Evolutionary conservation across 2,329 filamentous ascomycete genomes (phyloP), one percentile per base, ranked within the genome.

Genomic region (Beauveria australis): DNA sequence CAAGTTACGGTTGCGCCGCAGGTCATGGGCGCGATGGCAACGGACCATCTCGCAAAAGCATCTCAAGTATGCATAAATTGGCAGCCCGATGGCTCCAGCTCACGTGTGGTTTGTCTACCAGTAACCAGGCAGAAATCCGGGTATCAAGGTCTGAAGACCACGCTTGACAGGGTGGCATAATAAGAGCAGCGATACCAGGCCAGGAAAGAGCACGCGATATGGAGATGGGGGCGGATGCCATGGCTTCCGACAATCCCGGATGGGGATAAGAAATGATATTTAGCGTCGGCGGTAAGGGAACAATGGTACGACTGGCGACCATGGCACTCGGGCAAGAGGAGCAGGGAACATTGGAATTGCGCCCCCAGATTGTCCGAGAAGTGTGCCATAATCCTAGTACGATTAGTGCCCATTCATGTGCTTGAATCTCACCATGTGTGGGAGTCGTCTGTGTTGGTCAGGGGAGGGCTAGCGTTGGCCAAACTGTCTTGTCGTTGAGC

Each of bases 161-260:
- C 24, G 19, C 37, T 53, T 52, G 47, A 47, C 26, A 33, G 37
- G 18, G 37, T 53, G 56, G 56, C 56, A 59, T 37, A 37, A 59
- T 37, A 37, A 59, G 55, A 59, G 33, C 55, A 51, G 46, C 54
- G 19, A 57, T 44, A 14, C 16, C 19, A 37, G 22, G 19, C 41
- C 22, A 33, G 19, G 47, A 44, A 8, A 16, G 47, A 59, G 56
- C 56, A 59, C 56, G 48, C 56, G 56, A 59, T 59, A 52, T 33
- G 14, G 56, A 22, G 47, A 26, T n/a, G 30, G 26, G 30, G 44
- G 56, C 37, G 56, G 56, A 44, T 49, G 24, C 37, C 37, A 40
- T 59, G 56, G 56, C 56, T 59, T 26, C 47, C 48, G 47, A 52
- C 26, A 52, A 37, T n/a, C 33, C 48, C 47, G 48, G 24, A 7